A percentile compares a stretch with the other conserved stretches of the same genome.
These are phyloP conservation scores for Botryotinia convoluta DNA, from an alignment of 2,329 filamentous ascomycete genomes.

Conservation along the genomic window DNA sequence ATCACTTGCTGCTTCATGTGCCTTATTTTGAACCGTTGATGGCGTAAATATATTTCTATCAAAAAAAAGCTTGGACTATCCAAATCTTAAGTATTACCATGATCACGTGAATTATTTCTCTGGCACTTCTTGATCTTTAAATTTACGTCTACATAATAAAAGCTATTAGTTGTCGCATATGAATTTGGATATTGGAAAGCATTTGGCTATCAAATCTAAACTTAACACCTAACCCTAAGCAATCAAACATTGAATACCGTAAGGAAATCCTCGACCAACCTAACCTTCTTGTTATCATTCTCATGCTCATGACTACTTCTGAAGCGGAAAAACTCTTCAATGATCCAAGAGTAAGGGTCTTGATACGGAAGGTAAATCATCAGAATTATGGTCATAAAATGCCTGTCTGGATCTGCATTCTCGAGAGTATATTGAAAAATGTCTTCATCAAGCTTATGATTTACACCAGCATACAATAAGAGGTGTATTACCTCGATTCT, in stretches of 20 bases:
- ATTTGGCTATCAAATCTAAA: neutral
- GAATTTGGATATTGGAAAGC: neutral
- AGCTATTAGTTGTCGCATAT: neutral
- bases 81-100: neutral
- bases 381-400: neutral
- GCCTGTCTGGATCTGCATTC: neutral
- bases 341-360: neutral
- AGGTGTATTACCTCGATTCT: conserved; percentile 29
- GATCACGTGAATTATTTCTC: neutral
- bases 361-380: neutral
- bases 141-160: neutral
- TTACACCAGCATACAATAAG: conserved; percentile 27
- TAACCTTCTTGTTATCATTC: conserved; percentile 7
- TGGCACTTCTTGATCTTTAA: neutral
- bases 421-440: conserved; percentile 11
- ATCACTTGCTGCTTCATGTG: conserved; percentile 19
- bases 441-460: conserved; percentile 23
- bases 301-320: conserved; percentile 4
- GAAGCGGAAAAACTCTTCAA: neutral
- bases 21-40: neutral
- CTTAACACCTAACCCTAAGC: neutral
- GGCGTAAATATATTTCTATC: conserved; percentile 18
- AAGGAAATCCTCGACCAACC: neutral
- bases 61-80: conserved; percentile 24
- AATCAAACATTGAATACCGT: neutral